A percentile compares a stretch with the other conserved stretches of the same genome.
These are phyloP conservation scores for Diversispora eburnea DNA, from an alignment of 192 early-diverging fungal genomes.

Conservation along the genomic window DNA sequence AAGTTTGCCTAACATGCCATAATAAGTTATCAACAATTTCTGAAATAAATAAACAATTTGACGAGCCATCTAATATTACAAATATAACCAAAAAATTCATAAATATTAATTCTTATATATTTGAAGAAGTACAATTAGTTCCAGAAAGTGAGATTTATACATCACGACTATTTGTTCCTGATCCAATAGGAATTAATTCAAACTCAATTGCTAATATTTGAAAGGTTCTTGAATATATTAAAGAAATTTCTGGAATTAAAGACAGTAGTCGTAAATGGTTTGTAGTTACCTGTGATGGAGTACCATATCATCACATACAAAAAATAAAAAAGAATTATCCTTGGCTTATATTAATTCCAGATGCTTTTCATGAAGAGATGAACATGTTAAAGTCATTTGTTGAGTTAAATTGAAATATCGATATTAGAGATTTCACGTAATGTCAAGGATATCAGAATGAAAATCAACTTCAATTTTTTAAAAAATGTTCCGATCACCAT, in stretches of 20 bases:
- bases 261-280: conserved; percentile 13
- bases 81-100: no score
- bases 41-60: conserved; percentile 17
- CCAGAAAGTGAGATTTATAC: conserved; percentile 8
- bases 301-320: conserved; percentile 20
- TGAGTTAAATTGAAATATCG: conserved; percentile 15
- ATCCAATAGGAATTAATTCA: no score
- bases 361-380: conserved; percentile 12
- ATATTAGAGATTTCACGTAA: no score
- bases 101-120: no score
- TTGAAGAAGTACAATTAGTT: conserved; percentile 3
- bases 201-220: no score
- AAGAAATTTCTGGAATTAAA: conserved; percentile 16
- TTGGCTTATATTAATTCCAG: conserved; percentile 3
- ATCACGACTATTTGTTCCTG: conserved; percentile 9
- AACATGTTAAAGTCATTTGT: conserved; percentile 24
- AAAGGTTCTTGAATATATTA: no score
- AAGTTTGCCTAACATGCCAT: conserved; percentile 16
- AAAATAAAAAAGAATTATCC: no score
- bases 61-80: no score
- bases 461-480: no score
- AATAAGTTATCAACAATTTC: conserved; percentile 20
- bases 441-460: conserved; percentile 23
- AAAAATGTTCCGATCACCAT: no score
- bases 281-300: conserved; percentile 9